A percentile compares a stretch with the other conserved stretches of the same genome.
Conservation (phyloP, 345 rosid species). For the Salix dunnii region DNA sequence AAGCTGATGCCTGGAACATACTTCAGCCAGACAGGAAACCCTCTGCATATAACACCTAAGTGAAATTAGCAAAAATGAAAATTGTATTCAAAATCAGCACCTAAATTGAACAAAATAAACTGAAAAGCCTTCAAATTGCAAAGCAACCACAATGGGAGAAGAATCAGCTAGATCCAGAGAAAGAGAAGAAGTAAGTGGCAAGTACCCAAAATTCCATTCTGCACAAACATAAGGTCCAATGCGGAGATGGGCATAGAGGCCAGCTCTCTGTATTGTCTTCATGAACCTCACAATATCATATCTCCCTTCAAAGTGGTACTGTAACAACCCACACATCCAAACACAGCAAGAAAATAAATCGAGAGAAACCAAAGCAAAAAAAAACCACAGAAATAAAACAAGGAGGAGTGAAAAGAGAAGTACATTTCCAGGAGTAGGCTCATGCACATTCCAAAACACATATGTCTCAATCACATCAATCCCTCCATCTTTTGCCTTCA, state of each 20-base stretch:
- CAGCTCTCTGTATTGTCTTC: constrained; percentile 74
- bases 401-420: background rate
- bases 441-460: constrained; percentile 99
- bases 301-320: constrained; percentile 93
- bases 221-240: constrained; percentile 99
- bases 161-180: constrained; percentile 25
- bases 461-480: constrained; percentile 94
- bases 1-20: constrained; percentile 98
- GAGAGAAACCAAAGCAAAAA: background rate
- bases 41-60: constrained; percentile 47
- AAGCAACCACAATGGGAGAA: background rate
- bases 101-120: background rate
- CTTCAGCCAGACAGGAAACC: constrained; percentile 99
- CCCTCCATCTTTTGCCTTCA: constrained; percentile 96
- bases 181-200: constrained; percentile 11
- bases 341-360: background rate
- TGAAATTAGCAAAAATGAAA: constrained; percentile 4
- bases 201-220: constrained; percentile 99
- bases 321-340: constrained; percentile 13
- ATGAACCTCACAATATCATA: constrained; percentile 92
- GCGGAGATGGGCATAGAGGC: constrained; percentile 92
- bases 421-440: constrained; percentile 95
- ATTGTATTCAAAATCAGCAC: background rate
- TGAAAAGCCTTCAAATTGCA: background rate
- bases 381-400: background rate